Percentiles rank a stretch among this genome's conserved stretches.
Evolutionary conservation across 192 early-diverging fungal species (phyloP).

Genomic region (Lobosporangium transversale): DNA sequence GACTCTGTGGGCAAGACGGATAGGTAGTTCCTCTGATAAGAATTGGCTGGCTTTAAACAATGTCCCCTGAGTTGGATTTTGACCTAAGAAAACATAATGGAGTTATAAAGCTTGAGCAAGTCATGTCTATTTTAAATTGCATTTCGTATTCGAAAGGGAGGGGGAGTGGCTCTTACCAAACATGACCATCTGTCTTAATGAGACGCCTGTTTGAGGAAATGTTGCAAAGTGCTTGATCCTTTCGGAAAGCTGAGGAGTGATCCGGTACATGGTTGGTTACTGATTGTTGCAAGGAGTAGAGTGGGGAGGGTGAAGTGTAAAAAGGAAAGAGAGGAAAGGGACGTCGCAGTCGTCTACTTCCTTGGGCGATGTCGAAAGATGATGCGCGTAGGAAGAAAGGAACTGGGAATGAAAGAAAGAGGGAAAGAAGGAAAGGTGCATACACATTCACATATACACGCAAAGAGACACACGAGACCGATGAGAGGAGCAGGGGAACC

Average conservation of each 20-base stretch:
- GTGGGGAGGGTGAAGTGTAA: neutral
- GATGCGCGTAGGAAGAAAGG: neutral
- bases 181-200: slow-evolving; percentile 94
- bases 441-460: too few relatives aligned
- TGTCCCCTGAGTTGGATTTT: slow-evolving; percentile 78
- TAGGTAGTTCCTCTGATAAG: slow-evolving; percentile 90
- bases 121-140: neutral
- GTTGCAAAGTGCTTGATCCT: slow-evolving; percentile 83
- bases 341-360: too few relatives aligned
- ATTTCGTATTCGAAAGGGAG: neutral
- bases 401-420: neutral
- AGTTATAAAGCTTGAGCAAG: neutral
- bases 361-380: neutral
- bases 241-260: slow-evolving; percentile 70
- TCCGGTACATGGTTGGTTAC: slow-evolving; percentile 46
- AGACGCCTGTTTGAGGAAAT: slow-evolving; percentile 93
- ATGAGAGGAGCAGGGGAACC: too few relatives aligned
- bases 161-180: slow-evolving; percentile 70
- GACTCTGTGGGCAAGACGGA: slow-evolving; percentile 92
- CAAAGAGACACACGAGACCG: too few relatives aligned
- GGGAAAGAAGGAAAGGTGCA: neutral
- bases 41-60: slow-evolving; percentile 82
- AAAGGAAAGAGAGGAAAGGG: too few relatives aligned
- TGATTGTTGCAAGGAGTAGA: neutral
- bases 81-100: slow-evolving; percentile 58